A percentile compares a stretch with the other conserved stretches of the same genome.
Conservation (phyloP, 2,329 filamentous ascomycete species). For the Fusarium sp. region DNA sequence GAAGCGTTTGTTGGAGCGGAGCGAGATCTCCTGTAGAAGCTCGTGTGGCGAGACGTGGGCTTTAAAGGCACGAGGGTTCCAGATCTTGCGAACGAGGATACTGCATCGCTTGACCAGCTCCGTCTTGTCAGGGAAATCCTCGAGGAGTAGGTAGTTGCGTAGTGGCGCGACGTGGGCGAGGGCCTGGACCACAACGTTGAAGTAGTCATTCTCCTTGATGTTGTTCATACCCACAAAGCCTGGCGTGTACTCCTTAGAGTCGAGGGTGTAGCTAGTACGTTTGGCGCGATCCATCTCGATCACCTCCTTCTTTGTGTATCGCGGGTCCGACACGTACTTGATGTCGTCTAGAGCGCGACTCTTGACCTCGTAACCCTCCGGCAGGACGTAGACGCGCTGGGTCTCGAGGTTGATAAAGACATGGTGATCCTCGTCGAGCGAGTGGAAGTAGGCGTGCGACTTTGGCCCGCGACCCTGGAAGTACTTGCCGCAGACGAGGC, state of each 20-base stretch:
- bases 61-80: slow-evolving; percentile 97
- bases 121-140: slow-evolving; percentile 73
- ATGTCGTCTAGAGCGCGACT: slow-evolving; percentile 96
- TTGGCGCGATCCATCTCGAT: slow-evolving; percentile 74
- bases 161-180: slow-evolving; percentile 88
- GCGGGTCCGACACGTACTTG: slow-evolving; percentile 95
- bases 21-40: slow-evolving; percentile 89
- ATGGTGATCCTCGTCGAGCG: slow-evolving; percentile 93
- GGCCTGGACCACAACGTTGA: slow-evolving; percentile 93
- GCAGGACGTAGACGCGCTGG: slow-evolving; percentile 88
- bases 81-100: slow-evolving; percentile 93
- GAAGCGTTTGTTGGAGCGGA: slow-evolving; percentile 91
- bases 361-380: slow-evolving; percentile 95
- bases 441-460: slow-evolving; percentile 97
- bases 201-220: slow-evolving; percentile 99
- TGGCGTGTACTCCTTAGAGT: slow-evolving; percentile 84
- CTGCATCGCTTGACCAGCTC: slow-evolving; percentile 89
- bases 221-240: slow-evolving; percentile 99
- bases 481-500: slow-evolving; percentile 96
- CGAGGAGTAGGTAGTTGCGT: slow-evolving; percentile 89
- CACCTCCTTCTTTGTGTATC: slow-evolving; percentile 82
- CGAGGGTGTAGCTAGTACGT: slow-evolving; percentile 73
- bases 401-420: slow-evolving; percentile 98
- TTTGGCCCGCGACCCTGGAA: slow-evolving; percentile 93
- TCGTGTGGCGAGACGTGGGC: slow-evolving; percentile 97